Evolutionary conservation across 306 rosid genomes (phyloP).

Genomic region (Rubus parviflorus): DNA sequence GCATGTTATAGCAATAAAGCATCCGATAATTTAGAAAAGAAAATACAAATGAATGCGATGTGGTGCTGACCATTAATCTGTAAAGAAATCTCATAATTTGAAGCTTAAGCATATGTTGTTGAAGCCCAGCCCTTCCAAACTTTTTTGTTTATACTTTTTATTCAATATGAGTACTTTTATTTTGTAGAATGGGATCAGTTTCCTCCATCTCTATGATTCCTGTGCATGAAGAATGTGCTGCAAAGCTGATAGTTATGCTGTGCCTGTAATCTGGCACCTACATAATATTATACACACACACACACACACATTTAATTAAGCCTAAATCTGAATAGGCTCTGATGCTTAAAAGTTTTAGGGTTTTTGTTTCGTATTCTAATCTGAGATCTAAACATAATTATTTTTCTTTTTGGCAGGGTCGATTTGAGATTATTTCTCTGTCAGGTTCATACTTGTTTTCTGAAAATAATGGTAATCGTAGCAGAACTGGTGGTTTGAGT

Average conservation of each 20-base stretch:
- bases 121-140: not conserved
- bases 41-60: not conserved
- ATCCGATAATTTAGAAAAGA: not conserved
- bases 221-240: not conserved
- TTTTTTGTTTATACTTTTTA: not conserved
- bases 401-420: slow-evolving; percentile 56
- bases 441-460: slow-evolving; percentile 47
- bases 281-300: not conserved
- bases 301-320: not conserved
- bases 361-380: not conserved
- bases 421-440: slow-evolving; percentile 65
- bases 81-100: not conserved
- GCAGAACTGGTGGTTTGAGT: slow-evolving; percentile 46
- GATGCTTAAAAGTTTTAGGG: not conserved
- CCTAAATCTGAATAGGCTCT: not conserved
- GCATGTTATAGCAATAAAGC: not conserved
- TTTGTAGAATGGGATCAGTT: not conserved
- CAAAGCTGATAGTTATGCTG: not conserved
- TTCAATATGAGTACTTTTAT: not conserved
- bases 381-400: not conserved
- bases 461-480: slow-evolving; percentile 44
- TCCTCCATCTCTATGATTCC: not conserved
- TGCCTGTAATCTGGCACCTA: not conserved
- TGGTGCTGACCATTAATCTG: not conserved
- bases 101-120: not conserved